Conservation (phyloP, 2,329 filamentous ascomycete species). For the Pseudogymnoascus sp. region DNA sequence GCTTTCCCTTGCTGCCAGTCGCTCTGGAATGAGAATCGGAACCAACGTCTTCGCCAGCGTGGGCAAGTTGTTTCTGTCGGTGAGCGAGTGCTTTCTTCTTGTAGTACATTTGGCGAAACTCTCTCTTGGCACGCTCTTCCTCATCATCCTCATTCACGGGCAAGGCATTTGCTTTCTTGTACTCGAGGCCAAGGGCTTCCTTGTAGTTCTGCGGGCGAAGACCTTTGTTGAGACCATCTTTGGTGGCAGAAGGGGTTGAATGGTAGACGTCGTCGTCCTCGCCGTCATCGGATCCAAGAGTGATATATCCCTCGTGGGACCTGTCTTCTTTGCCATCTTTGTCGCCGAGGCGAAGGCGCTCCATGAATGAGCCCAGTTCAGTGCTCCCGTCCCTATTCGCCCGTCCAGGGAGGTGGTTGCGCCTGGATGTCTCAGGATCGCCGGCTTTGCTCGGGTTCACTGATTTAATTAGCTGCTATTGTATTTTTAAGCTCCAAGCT, state of each 20-base stretch:
- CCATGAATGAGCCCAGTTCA: slow-evolving; percentile 4
- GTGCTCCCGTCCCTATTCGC: too few species aligned
- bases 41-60: neutral
- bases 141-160: neutral
- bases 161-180: neutral
- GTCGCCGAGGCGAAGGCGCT: neutral
- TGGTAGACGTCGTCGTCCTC: neutral
- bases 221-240: neutral
- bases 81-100: slow-evolving; percentile 3
- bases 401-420: neutral
- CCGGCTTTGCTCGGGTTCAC: neutral
- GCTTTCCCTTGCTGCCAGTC: neutral
- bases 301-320: neutral
- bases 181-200: neutral
- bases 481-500: neutral
- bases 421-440: neutral
- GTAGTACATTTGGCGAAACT: neutral
- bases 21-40: neutral
- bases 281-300: neutral
- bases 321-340: neutral
- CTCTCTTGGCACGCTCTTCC: neutral
- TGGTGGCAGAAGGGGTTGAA: neutral
- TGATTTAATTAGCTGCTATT: neutral
- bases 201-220: neutral
- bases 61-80: neutral